phyloP scores from a whole-genome alignment of 2,329 filamentous ascomycete species.

The Alternaria longipes region DNA sequence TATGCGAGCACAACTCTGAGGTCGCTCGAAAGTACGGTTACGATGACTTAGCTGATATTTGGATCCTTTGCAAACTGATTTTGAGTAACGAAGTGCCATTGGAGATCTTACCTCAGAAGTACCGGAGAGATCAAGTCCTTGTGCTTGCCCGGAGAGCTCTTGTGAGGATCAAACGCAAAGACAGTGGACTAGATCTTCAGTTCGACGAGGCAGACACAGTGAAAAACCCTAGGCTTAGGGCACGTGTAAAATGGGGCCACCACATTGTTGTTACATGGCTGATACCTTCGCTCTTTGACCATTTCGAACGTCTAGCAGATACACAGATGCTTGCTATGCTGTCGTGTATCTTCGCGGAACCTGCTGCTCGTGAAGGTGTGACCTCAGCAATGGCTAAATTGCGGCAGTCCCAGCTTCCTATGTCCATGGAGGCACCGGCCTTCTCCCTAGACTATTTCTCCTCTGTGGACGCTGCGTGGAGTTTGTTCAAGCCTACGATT shows the following conservation, averaged over 20 bases:
- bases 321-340: slow-evolving; percentile 73
- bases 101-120: slow-evolving; percentile 66
- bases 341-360: slow-evolving; percentile 66
- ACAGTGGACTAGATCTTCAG: slow-evolving; percentile 60
- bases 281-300: slow-evolving; percentile 65
- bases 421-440: slow-evolving; percentile 54
- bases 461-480: slow-evolving; percentile 55
- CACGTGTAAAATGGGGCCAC: slow-evolving; percentile 64
- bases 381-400: slow-evolving; percentile 50
- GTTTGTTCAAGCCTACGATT: slow-evolving; percentile 51
- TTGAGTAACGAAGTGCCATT: slow-evolving; percentile 79
- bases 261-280: slow-evolving; percentile 67
- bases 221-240: slow-evolving; percentile 51
- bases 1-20: slow-evolving; percentile 84
- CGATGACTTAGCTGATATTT: slow-evolving; percentile 79
- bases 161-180: slow-evolving; percentile 59
- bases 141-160: slow-evolving; percentile 73
- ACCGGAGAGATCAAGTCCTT: slow-evolving; percentile 68
- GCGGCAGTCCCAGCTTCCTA: slow-evolving; percentile 49
- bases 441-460: slow-evolving; percentile 60
- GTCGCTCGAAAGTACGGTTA: slow-evolving; percentile 77
- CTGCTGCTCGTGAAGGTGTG: slow-evolving; percentile 54
- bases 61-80: slow-evolving; percentile 81
- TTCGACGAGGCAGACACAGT: slow-evolving; percentile 55
- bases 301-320: slow-evolving; percentile 69